Evolutionary conservation across 306 rosid genomes (phyloP).

Genomic region (Dicorynia guianensis): DNA sequence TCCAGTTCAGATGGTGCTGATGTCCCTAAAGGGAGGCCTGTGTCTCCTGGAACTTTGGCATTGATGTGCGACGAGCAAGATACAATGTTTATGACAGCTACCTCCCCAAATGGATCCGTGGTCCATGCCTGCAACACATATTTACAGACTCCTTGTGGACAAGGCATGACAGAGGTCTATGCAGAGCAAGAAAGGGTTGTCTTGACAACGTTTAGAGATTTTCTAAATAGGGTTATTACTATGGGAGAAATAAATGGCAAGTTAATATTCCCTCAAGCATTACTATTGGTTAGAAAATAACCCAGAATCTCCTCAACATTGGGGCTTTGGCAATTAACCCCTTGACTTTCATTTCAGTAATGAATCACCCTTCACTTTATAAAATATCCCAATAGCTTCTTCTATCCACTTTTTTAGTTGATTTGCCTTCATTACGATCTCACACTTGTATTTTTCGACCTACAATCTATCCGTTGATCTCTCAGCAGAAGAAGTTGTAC

Average conservation of each 20-base stretch:
- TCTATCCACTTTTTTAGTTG: conserved; percentile 21
- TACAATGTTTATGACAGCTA: conserved; percentile 83
- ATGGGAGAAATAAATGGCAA: conserved; percentile 96
- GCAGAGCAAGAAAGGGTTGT: conserved; percentile 90
- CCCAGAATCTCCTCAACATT: conserved; percentile 15
- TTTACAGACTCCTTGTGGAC: conserved; percentile 67
- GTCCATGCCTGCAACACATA: conserved; percentile 70
- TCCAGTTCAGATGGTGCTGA: conserved; percentile 80
- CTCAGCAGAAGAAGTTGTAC: not conserved
- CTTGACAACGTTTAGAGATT: conserved; percentile 82
- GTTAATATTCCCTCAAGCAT: conserved; percentile 49
- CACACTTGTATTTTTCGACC: too few relatives aligned
- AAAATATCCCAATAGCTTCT: conserved; percentile 23
- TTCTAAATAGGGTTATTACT: conserved; percentile 88
- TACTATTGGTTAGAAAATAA: conserved; percentile 20
- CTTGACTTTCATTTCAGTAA: conserved; percentile 25
- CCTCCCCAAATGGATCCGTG: conserved; percentile 69
- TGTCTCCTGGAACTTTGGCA: conserved; percentile 99
- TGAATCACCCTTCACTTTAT: conserved; percentile 3
- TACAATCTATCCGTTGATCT: not conserved
- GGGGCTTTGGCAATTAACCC: conserved; percentile 13
- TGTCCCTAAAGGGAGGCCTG: conserved; percentile 76
- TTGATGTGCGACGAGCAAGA: conserved; percentile 99
- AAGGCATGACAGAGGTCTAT: conserved; percentile 81
- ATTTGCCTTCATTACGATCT: conserved; percentile 10